A percentile compares a stretch with the other conserved stretches of the same genome.
Conservation (phyloP, 192 early-diverging fungal species). For the Podila minutissima region DNA sequence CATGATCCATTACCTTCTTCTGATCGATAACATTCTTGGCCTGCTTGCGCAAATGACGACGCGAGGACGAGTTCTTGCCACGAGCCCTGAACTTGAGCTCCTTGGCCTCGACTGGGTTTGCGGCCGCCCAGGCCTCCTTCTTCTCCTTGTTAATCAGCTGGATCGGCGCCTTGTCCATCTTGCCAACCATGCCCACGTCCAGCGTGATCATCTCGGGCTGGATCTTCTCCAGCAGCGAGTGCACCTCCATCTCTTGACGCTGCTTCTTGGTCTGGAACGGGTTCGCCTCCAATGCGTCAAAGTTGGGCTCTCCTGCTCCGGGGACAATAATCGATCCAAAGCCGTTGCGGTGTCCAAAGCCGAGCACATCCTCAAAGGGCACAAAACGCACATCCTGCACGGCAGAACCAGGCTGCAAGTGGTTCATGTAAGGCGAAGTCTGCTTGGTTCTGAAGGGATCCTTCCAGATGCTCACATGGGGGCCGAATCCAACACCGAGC, state of each 20-base stretch:
- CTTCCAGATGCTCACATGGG: slow-evolving; percentile 91
- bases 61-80: slow-evolving; percentile 80
- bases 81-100: slow-evolving; percentile 69
- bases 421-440: slow-evolving; percentile 88
- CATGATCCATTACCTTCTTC: slow-evolving; percentile 57
- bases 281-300: slow-evolving; percentile 92
- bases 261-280: slow-evolving; percentile 92
- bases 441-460: slow-evolving; percentile 81
- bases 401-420: slow-evolving; percentile 64
- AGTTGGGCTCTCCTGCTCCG: slow-evolving; percentile 96
- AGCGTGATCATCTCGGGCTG: slow-evolving; percentile 94
- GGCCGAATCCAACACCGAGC: slow-evolving; percentile 83
- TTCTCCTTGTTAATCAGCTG: slow-evolving; percentile 69
- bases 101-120: slow-evolving; percentile 54
- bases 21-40: slow-evolving; percentile 86
- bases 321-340: slow-evolving; percentile 87
- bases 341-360: slow-evolving; percentile 81
- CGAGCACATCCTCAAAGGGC: slow-evolving; percentile 97
- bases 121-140: slow-evolving; percentile 66
- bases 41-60: slow-evolving; percentile 81
- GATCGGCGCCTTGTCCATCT: slow-evolving; percentile 72
- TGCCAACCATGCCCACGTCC: slow-evolving; percentile 84
- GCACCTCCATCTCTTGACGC: slow-evolving; percentile 89
- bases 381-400: slow-evolving; percentile 76
- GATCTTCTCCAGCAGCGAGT: slow-evolving; percentile 89